Evolutionary conservation across 73 alveolate genomes (phyloP), one percentile per base, ranked within the genome.

Genomic region (Symbiodinium natans): DNA sequence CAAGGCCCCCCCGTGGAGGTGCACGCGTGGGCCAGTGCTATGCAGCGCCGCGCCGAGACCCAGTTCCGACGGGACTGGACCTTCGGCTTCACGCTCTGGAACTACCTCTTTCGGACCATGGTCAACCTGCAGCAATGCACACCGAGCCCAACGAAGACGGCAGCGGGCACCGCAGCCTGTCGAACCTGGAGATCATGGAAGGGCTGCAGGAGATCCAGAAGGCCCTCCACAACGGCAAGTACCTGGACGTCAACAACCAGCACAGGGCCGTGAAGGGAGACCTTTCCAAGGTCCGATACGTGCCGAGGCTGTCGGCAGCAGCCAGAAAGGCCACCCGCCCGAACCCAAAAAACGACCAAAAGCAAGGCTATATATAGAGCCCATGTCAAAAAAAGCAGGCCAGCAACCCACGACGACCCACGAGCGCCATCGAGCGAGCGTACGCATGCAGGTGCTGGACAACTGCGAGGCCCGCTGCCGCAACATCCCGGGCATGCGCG

Each of bases 61-160:
- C 95, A 87, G 34, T 87, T 87, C 86, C 83, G 85, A 25, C 42
- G 95, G 25, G 95, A 87, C 27, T 87, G 95, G 95, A 39, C 39
- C 73, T 87, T 87, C 71, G 48, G 59, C 42, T 48, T 48, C 31
- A 38, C 86, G 27, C 17, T 59, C 25, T 87, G 95, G 95, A 87
- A 87, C 86, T 87, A 87, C 75, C 7, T 87, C 54, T 87, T 87
- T 82, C 83, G 94, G 41, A 87, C 94, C 94, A 87, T 56, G 94
- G 46, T 87, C 34, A 87, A 87, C 84, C 68, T 41, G 68, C 63
- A 56, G 84, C 25, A 23, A 38, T 39, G 68, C 54, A 56, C 48
- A 21, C 94, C n/a, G 84, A n/a, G n/a, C n/a, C n/a, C n/a, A n/a
- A n/a, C n/a, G n/a, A n/a, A n/a, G n/a, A n/a, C 9, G 82, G n/a